Conservation (phyloP, 257 asterid genomes). For the Solanum appendiculatum region DNA sequence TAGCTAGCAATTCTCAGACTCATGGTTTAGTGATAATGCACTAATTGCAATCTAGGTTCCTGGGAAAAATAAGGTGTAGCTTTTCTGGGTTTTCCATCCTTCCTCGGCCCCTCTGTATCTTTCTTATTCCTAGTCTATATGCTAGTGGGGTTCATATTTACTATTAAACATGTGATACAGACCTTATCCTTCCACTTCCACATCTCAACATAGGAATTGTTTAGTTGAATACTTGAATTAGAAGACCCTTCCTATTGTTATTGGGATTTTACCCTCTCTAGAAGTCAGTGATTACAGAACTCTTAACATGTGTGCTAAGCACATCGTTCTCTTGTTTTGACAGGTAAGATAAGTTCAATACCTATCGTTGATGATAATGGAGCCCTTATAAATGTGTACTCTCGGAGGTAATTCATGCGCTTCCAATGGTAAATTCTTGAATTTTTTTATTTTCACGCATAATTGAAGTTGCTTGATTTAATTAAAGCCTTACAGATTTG, state of each 20-base stretch:
- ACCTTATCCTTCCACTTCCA: neutral
- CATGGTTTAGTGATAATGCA: neutral
- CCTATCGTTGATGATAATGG: conserved; percentile 51
- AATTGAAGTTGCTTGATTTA: neutral
- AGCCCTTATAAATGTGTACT: conserved; percentile 37
- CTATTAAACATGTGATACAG: neutral
- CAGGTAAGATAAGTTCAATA: conserved; percentile 59
- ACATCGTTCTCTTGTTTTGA: conserved; percentile 5
- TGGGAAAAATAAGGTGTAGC: neutral
- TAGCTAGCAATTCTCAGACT: neutral
- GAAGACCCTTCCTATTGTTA: neutral
- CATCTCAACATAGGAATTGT: neutral
- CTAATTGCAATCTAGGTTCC: neutral
- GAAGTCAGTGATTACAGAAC: neutral
- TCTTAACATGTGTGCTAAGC: neutral
- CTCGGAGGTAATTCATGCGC: conserved; percentile 38
- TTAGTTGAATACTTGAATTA: neutral
- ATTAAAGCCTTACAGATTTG: neutral
- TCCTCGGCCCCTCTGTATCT: neutral
- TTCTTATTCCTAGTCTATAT: neutral
- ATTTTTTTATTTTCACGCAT: neutral
- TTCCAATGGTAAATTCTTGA: neutral
- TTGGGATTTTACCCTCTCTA: neutral
- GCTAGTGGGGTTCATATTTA: neutral
- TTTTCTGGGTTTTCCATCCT: neutral